These are phyloP conservation scores for Scopulariopsis brevicaulis DNA, from an alignment of 2,329 filamentous ascomycete species.

Conservation along the genomic window DNA sequence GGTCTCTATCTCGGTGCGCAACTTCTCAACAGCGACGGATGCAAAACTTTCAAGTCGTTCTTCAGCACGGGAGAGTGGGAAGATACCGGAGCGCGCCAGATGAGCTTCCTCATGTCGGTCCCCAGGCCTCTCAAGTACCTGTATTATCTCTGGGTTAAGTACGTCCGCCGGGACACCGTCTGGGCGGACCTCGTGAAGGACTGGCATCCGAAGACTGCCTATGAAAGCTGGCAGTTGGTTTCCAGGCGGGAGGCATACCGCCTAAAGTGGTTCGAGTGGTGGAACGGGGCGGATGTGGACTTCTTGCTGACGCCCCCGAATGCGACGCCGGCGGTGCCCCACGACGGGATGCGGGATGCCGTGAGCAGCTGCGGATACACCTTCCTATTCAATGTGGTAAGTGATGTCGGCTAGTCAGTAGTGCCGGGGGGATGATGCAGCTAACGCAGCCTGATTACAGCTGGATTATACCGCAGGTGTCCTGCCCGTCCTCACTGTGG, in stretches of 20 bases:
- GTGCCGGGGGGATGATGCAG: neutral
- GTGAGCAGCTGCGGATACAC: constrained; percentile 86
- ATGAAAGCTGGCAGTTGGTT: constrained; percentile 76
- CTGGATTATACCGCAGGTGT: constrained; percentile 81
- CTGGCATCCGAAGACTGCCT: constrained; percentile 63
- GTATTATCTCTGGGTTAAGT: constrained; percentile 86
- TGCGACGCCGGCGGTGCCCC: constrained; percentile 79
- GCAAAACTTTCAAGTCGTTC: constrained; percentile 65
- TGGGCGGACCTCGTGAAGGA: constrained; percentile 69
- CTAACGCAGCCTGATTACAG: constrained; percentile 22
- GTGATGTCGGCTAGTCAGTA: constrained; percentile 13
- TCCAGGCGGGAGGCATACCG: constrained; percentile 68
- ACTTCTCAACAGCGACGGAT: constrained; percentile 77
- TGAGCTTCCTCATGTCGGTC: constrained; percentile 63
- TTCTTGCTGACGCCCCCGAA: constrained; percentile 78
- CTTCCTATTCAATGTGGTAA: constrained; percentile 79
- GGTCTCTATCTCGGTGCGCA: constrained; percentile 67
- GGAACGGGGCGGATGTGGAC: constrained; percentile 62
- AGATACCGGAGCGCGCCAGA: constrained; percentile 65
- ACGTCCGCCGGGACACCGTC: constrained; percentile 61
- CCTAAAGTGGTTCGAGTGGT: constrained; percentile 73
- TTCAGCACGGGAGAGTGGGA: constrained; percentile 69
- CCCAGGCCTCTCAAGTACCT: constrained; percentile 66
- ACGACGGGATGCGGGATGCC: constrained; percentile 76
- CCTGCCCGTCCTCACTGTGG: constrained; percentile 76